A percentile compares a stretch with the other conserved stretches of the same genome.
These are phyloP conservation scores for Coniochaeta sp. DNA, from an alignment of 2,329 filamentous ascomycete species.

Conservation along the genomic window DNA sequence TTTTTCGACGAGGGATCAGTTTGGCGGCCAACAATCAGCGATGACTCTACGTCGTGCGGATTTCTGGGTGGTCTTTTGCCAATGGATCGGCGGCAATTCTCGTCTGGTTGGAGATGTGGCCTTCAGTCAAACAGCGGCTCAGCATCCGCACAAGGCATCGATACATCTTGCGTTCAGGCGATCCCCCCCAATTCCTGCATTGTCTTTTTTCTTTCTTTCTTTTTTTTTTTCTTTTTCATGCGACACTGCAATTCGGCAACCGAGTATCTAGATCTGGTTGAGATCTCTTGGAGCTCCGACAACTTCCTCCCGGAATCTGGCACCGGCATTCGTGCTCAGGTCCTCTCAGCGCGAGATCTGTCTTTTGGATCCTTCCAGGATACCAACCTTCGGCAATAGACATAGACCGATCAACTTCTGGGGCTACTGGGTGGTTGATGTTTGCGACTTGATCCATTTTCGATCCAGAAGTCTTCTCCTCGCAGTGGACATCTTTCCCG, in stretches of 20 bases:
- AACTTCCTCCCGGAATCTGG: not conserved
- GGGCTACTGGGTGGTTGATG: not conserved
- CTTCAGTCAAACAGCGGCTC: not conserved
- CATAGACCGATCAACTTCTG: not conserved
- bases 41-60: not conserved
- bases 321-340: not conserved
- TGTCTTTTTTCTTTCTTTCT: not conserved
- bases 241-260: not conserved
- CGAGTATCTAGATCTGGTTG: not conserved
- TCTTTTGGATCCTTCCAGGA: not conserved
- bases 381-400: not conserved
- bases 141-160: not conserved
- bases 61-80: not conserved
- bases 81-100: not conserved
- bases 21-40: not conserved
- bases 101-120: not conserved
- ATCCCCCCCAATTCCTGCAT: too few relatives aligned
- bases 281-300: not conserved
- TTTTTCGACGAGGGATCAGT: not conserved
- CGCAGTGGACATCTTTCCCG: not conserved
- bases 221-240: not conserved
- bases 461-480: not conserved
- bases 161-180: not conserved
- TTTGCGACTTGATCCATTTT: not conserved
- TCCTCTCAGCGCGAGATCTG: not conserved